Base-by-base conservation (phyloP, 495 filamentous ascomycete genomes). In the Echria macrotheca region DNA sequence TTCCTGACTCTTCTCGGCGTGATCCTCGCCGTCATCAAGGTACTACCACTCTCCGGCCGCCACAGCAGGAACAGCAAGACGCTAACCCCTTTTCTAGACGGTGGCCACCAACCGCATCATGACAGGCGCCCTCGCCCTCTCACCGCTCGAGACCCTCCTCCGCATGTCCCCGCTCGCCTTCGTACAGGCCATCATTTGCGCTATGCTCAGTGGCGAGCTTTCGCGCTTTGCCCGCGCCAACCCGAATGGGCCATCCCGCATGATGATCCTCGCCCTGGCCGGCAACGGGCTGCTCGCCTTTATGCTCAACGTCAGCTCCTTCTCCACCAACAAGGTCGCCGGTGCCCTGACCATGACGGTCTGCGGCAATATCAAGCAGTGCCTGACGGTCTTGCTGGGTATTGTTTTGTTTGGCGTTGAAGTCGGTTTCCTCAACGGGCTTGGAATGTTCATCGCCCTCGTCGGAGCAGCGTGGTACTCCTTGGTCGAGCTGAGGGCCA, bases 331-430 rank as follows among this genome's bases (percentile, higher is more conserved):
- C 53, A 77, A 77, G 55, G 61, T 72, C 19, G 70, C 75, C 4
- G 78, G 78, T 6, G 78, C 78, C 5, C 50, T 81, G 49, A 80
- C 74, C 6, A 78, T 81, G 64, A 72, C 77, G 2, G 77, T 81
- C 4, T 74, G 70, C 18, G 79, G 71, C 25, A 81, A 81, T 44
- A 60, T 80, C 38, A 80, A 81, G 67, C 78, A 81, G 62, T 74
- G 70, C 45, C 50, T 82, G 35, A 80, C 77, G 1, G 72, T 82
- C n/a, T 43, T 76, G 28, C 40, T 81, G 23, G 74, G 77, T 17
- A 72, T 79, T 23, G 52, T 70, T 6, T 58, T 78, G 26, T 81
- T 81, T 60, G 65, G 71, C 14, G 64, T 80, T 31, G 54, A 61
- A 38, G 69, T 81, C 1, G 71, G 67, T 0, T 37, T 61, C 32